Conservation (phyloP, 1,284 basidiomycete species). For the Sanghuangporus baumii region DNA sequence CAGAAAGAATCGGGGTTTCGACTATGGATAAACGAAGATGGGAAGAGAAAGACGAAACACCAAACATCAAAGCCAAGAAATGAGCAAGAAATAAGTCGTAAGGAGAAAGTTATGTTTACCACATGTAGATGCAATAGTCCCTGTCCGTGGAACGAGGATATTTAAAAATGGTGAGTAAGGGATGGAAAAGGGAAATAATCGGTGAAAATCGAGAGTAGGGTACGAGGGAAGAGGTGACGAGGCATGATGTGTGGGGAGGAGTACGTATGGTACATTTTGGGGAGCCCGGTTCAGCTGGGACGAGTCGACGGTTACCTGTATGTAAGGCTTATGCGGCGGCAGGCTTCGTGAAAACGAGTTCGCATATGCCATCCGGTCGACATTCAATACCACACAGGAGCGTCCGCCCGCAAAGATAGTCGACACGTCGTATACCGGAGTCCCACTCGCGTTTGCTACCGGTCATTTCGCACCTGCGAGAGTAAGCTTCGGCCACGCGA, state of each 20-base stretch:
- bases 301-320: background rate
- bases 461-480: slow-evolving; percentile 51
- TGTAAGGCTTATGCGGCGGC: background rate
- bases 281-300: background rate
- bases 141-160: slow-evolving; percentile 14
- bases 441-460: slow-evolving; percentile 57
- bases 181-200: background rate
- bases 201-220: background rate
- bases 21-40: background rate
- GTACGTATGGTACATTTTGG: background rate
- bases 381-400: slow-evolving; percentile 55
- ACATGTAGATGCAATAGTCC: slow-evolving; percentile 17
- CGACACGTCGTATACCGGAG: slow-evolving; percentile 55
- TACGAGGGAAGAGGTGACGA: background rate
- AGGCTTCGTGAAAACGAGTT: slow-evolving; percentile 43
- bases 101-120: slow-evolving; percentile 8
- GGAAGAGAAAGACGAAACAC: background rate
- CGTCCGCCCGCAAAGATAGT: slow-evolving; percentile 61
- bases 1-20: background rate
- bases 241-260: background rate
- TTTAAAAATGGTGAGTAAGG: background rate
- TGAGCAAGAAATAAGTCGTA: background rate
- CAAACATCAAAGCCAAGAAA: background rate
- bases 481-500: slow-evolving; percentile 55
- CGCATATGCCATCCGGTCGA: slow-evolving; percentile 36